phyloP scores from a whole-genome alignment of 805 yeast genomes.

The Vanderwaltozyma verrucispora region DNA sequence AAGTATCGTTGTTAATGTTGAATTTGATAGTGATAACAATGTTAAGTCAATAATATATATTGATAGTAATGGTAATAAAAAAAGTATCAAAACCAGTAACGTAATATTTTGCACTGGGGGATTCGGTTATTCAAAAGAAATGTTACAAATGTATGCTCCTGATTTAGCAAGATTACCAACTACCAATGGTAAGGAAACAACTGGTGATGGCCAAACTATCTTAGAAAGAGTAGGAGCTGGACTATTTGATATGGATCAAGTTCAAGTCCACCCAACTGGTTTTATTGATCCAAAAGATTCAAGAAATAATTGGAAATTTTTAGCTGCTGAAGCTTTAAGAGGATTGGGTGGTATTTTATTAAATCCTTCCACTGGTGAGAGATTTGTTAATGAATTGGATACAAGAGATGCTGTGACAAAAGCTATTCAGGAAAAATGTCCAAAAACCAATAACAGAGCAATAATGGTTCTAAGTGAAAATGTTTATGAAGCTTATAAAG shows the following conservation, averaged over 20 bases:
- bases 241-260: conserved; percentile 45
- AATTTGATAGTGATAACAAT: conserved; percentile 17
- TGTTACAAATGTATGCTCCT: conserved; percentile 37
- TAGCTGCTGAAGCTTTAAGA: conserved; percentile 51
- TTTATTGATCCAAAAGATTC: conserved; percentile 38
- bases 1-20: conserved; percentile 30
- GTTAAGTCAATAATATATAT: conserved; percentile 37
- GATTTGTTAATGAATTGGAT: conserved; percentile 45
- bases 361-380: conserved; percentile 33
- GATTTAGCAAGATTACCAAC: conserved; percentile 39
- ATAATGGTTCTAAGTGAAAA: conserved; percentile 32
- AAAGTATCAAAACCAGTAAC: conserved; percentile 19
- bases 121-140: conserved; percentile 33
- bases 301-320: conserved; percentile 37
- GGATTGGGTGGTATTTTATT: conserved; percentile 50
- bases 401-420: conserved; percentile 45
- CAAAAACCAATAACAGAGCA: conserved; percentile 25
- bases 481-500: conserved; percentile 35
- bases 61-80: conserved; percentile 20
- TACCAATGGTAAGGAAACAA: conserved; percentile 45
- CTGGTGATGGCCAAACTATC: conserved; percentile 50
- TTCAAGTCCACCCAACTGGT: conserved; percentile 57
- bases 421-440: conserved; percentile 29
- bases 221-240: conserved; percentile 38
- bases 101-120: conserved; percentile 55